Evolutionary conservation across 805 yeast genomes (phyloP), one percentile per base, ranked within the genome.

Genomic region (Candida sithepensis): DNA sequence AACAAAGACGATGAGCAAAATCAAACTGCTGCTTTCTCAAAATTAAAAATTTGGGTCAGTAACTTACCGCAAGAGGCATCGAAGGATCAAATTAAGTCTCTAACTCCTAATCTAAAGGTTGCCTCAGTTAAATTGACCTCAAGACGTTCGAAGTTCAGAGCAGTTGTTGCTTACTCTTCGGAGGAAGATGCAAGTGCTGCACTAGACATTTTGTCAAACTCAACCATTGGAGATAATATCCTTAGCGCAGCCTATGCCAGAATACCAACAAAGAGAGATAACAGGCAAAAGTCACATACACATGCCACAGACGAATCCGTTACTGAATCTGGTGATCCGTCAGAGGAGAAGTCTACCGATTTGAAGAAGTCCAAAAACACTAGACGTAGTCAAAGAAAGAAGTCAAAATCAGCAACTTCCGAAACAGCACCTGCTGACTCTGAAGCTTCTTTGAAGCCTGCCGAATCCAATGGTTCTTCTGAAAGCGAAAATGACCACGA

Each of bases 121-220:
- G 58, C 57, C 23, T 55, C 65, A 10, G 63, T 66, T 36, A 69
- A 66, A 48, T 52, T 67, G 38, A 69, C 71, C 43, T 56, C 58
- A 6, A 60, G 60, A 50, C 50, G 51, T 30, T 60, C 50, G 39
- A 54, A 54, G 47, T 70, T 71, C 41, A 61, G 56, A 52, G 81
- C 75, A 1, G 79, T 84, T 60, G 78, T 82, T 53, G 77, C 77
- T 53, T 81, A 84, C 54, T 72, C 78, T 43, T 68, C 74, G 49
- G 79, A 82, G 54, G 85, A 78, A 43, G 73, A 74, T 40, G 96
- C 88, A 59, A 68, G 76, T 59, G 70, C 73, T 62, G 96, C 96
- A n/a, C 79, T 64, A 24, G 55, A 49, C n/a, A 53, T 58, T 19
- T 57, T 63, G 32, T 56, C 57, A 18, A 68, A 65, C 30, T 59